Base-by-base conservation (phyloP, 2,329 filamentous ascomycete genomes). In the Simplicillium sp. region DNA sequence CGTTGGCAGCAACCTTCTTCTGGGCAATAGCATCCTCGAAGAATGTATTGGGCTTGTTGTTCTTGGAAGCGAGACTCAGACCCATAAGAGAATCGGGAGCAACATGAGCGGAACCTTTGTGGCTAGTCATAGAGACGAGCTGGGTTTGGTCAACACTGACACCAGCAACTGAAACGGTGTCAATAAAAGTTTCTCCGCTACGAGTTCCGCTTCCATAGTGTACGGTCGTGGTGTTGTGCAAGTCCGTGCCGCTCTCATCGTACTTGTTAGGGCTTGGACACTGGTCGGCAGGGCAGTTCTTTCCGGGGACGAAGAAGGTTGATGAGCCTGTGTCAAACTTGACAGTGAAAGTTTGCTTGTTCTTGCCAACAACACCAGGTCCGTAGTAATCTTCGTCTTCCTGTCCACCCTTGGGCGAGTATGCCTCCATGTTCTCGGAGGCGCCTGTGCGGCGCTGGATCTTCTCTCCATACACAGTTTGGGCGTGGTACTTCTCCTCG, bases 141-240 rank as follows among this genome's bases (percentile, higher is more conserved):
- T 16, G 58, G 40, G 59, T 42, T 11, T 67, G 62, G 53, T 75
- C 66, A 2, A 73, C 77, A 3, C 80, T 80, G 39, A 82, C 84
- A 36, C 70, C 71, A 44, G 80, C 77, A 50, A 85, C 75, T 34
- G 70, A 71, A 49, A 75, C 69, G 25, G 74, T 63, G 4, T 62
- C 57, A 35, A 58, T 62, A 25, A 65, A 62, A 7, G 70, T 49
- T 25, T 60, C 52, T 43, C 71, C 70, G 20, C 89, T 77, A 44
- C 82, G 80, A 64, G 92, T 80, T 40, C 82, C 80, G 55, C 94
- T 83, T 51, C 94, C 87, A 59, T 92, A 71, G 52, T 90, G 85
- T 56, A 92, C 76, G 61, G 73, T 84, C 6, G 83, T 82, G 58
- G 86, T 85, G 41, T 84, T 85, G 43, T 80, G 71, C 44, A 72